These are phyloP conservation scores for Baorangia bicolor DNA, from an alignment of 768 basidiomycete species.

Conservation along the genomic window DNA sequence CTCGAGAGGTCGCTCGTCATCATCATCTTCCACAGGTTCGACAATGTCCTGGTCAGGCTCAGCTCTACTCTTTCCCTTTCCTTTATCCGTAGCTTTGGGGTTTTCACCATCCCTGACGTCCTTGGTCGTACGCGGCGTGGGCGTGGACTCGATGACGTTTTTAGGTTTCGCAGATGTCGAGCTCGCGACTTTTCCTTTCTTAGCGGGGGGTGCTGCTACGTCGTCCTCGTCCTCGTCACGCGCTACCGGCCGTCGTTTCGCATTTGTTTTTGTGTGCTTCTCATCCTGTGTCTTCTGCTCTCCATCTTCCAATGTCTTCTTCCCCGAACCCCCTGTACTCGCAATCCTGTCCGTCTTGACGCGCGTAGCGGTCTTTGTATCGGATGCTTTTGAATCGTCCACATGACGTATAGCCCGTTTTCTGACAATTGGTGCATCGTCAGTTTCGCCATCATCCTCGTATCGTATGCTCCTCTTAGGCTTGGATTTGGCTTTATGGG, in stretches of 20 bases:
- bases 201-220: background rate
- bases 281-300: background rate
- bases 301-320: background rate
- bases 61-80: background rate
- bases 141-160: background rate
- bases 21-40: background rate
- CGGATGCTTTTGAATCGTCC: background rate
- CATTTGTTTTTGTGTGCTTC: background rate
- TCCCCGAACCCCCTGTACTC: background rate
- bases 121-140: background rate
- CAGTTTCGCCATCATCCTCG: slow-evolving; percentile 1
- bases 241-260: slow-evolving; percentile 4
- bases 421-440: background rate
- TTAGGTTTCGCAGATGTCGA: background rate
- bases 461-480: background rate
- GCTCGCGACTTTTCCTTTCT: slow-evolving; percentile 15
- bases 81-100: background rate
- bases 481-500: slow-evolving; percentile 8
- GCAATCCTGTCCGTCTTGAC: background rate
- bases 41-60: background rate
- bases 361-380: background rate
- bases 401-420: background rate
- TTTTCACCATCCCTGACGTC: background rate
- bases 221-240: slow-evolving; percentile 4
- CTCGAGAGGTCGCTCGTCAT: background rate